phyloP scores from a whole-genome alignment of 139 green algal species.

The Axilococcus clingmanii region DNA sequence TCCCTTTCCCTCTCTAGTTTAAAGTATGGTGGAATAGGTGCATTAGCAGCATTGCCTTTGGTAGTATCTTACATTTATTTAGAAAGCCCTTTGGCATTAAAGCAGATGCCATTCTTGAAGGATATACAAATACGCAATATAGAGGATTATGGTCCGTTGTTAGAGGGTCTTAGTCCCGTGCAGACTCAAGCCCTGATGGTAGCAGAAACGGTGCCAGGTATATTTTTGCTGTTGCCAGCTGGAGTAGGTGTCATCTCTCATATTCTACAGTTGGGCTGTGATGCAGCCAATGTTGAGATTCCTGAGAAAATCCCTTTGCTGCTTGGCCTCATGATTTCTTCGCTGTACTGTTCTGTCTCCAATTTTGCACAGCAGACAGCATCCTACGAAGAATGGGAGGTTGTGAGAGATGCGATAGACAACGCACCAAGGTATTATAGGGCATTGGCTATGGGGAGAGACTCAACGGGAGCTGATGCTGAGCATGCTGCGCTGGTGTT shows the following conservation, averaged over 20 bases:
- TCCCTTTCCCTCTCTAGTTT: constrained; percentile 8
- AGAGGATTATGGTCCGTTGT: constrained; percentile 8
- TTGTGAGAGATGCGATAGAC: constrained; percentile 19
- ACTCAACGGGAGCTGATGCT: constrained; percentile 4
- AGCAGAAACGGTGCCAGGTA: constrained; percentile 16
- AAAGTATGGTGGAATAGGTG: constrained; percentile 7
- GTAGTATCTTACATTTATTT: constrained; percentile 14
- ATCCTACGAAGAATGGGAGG: constrained; percentile 20
- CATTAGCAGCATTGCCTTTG: constrained; percentile 7
- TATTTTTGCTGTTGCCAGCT: constrained; percentile 26
- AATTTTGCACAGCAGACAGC: constrained; percentile 14
- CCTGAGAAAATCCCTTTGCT: constrained; percentile 3
- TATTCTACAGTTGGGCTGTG: constrained; percentile 3
- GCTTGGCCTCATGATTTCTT: constrained; percentile 5
- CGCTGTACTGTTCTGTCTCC: not conserved
- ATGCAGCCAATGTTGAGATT: not conserved
- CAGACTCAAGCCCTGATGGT: constrained; percentile 12
- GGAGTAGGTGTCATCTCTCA: constrained; percentile 16
- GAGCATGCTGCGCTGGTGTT: constrained; percentile 8
- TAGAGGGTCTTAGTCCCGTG: constrained; percentile 6
- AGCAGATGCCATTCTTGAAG: constrained; percentile 18
- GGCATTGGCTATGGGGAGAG: constrained; percentile 2
- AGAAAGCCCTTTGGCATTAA: constrained; percentile 10
- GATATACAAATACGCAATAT: constrained; percentile 17
- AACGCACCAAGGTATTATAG: constrained; percentile 24